Base-by-base conservation (phyloP, 371 early-diverging fungal genomes). In the Mycotypha africana region DNA sequence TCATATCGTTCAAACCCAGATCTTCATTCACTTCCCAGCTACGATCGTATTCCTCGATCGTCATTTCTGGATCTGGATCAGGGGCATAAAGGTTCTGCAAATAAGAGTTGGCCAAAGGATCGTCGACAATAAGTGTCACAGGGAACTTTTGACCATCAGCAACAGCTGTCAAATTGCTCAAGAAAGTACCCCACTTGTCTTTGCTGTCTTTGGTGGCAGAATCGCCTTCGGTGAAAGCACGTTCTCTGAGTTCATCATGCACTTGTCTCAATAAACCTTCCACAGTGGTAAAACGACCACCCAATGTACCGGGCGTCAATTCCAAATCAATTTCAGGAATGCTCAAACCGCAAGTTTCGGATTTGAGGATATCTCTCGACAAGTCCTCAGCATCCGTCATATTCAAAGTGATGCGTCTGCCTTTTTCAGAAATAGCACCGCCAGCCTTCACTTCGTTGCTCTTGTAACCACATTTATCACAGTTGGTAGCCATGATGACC, bases 371-470 rank as follows among this genome's bases (percentile, higher is more conserved):
- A 67, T 96, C 97, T 38, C 97, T 78, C 17, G 85, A 86, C 56
- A 96, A 72, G 65, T 96, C 97, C 23, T 96, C 97, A 25, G 57
- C 33, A 42, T 89, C 89, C 42, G 79, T 82, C 42, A 96, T 68
- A 35, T 72, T 81, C 20, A 96, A 77, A 3, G 78, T 89, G 45
- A 95, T 93, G 11, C 80, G 71, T 55, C 79, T 84, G 45, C 95
- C 97, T 51, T 79, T 63, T 4, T 70, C 72, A 38, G 88, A 70
- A 35, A 96, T 88, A 12, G 93, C 79, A 8, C 95, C 94, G 40
- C 94, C 92, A 21, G 93, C 85, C 77, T 96, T 96, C 59, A 96
- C 93, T 62, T 96, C 97, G 60, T 93, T 95, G 47, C 83, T 84
- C 82, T 93, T 95, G 73, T 88, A 96, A 12, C 95, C 95, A 61